These are phyloP conservation scores for Thyridium curvatum DNA, from an alignment of 2,329 filamentous ascomycete species.

Conservation along the genomic window DNA sequence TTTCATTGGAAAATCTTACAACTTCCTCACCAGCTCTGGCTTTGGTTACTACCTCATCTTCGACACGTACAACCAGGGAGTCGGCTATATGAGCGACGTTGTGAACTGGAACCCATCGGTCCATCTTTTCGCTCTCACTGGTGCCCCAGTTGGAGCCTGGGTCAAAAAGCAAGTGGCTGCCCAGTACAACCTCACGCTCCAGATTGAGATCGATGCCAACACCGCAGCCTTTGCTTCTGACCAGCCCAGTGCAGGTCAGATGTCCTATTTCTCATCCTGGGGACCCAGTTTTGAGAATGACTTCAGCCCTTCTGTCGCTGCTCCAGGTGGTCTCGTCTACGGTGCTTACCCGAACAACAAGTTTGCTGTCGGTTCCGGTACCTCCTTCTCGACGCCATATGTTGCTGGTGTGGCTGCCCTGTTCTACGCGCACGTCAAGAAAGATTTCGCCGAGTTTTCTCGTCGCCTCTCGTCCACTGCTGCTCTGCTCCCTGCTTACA, in stretches of 20 bases:
- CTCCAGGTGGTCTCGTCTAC: conserved; percentile 12
- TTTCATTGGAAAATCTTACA: neutral
- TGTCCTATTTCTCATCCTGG: conserved; percentile 13
- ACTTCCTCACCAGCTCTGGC: conserved; percentile 2
- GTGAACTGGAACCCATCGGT: conserved; percentile 1
- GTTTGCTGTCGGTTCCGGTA: conserved; percentile 11
- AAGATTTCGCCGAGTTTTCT: no score
- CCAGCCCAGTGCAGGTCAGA: conserved; percentile 7
- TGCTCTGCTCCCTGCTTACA: conserved; percentile 6
- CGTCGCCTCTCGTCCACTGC: neutral
- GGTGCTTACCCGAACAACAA: conserved; percentile 9
- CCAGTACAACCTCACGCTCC: conserved; percentile 7
- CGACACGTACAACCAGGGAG: conserved; percentile 13
- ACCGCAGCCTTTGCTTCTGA: conserved; percentile 3
- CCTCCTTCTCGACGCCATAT: conserved; percentile 13
- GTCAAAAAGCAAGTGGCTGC: conserved; percentile 3
- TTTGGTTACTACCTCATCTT: conserved; percentile 9
- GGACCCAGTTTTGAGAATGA: conserved; percentile 14
- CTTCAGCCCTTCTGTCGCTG: conserved; percentile 9
- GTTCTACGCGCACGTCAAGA: conserved; percentile 7
- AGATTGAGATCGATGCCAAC: conserved; percentile 6
- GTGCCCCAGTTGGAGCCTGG: conserved; percentile 9
- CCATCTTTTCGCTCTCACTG: conserved; percentile 8
- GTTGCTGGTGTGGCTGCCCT: conserved; percentile 13
- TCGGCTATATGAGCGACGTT: conserved; percentile 7